These are phyloP conservation scores for Annulohypoxylon stygium DNA, from an alignment of 495 filamentous ascomycete species.

Conservation along the genomic window DNA sequence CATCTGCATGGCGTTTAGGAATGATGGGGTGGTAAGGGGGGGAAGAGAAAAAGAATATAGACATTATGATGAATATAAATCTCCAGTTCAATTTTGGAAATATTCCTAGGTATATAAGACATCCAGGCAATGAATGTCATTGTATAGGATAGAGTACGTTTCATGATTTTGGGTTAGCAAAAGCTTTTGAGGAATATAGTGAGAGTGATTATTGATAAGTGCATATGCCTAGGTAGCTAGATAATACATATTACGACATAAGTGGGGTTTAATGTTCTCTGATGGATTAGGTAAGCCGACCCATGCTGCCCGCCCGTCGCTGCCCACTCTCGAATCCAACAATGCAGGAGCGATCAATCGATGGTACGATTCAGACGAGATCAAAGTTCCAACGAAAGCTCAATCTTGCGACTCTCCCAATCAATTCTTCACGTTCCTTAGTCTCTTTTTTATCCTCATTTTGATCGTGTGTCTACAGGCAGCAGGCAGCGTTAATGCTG, in stretches of 20 bases:
- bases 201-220: too few species aligned
- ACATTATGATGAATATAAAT: constrained; percentile 39
- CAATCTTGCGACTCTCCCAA: too few species aligned
- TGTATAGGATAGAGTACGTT: not conserved
- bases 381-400: not conserved
- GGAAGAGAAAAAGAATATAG: constrained; percentile 31
- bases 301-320: not conserved
- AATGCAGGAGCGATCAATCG: not conserved
- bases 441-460: not conserved
- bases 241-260: not conserved
- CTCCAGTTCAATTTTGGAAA: constrained; percentile 6
- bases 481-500: not conserved
- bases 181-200: not conserved
- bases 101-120: not conserved
- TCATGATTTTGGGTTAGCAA: too few species aligned
- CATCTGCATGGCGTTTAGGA: constrained; percentile 53
- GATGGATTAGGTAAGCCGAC: not conserved
- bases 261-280: not conserved
- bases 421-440: not conserved
- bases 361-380: constrained; percentile 12
- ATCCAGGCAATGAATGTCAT: not conserved
- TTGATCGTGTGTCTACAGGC: not conserved
- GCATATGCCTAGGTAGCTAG: not conserved
- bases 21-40: constrained; percentile 16
- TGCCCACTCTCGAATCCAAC: not conserved